These are phyloP conservation scores for Epichloe baconii DNA, from an alignment of 2,329 filamentous ascomycete species.

Conservation along the genomic window DNA sequence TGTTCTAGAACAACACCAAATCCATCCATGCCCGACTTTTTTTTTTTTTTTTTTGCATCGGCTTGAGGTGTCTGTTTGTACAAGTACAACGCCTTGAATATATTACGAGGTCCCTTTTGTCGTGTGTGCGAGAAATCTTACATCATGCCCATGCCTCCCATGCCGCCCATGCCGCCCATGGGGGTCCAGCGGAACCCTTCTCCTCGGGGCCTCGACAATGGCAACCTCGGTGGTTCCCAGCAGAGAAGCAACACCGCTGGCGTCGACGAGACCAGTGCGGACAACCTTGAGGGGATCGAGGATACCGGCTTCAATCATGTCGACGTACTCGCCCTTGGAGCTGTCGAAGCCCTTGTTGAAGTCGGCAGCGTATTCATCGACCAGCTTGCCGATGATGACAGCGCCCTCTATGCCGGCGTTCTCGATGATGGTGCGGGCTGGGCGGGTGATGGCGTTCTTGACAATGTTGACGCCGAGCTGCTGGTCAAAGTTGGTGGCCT, in stretches of 20 bases:
- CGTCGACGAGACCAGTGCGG: conserved; percentile 87
- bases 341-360: conserved; percentile 99
- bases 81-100: conserved; percentile 15
- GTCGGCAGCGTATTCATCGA: conserved; percentile 78
- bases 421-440: conserved; percentile 90
- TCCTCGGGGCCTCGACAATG: conserved; percentile 93
- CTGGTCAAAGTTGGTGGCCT: conserved; percentile 95
- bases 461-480: conserved; percentile 95
- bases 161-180: conserved; percentile 58
- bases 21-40: conserved; percentile 28
- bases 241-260: conserved; percentile 89
- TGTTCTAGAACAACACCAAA: conserved; percentile 32
- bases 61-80: conserved; percentile 11
- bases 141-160: conserved; percentile 55
- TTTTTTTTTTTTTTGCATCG: conserved; percentile 7
- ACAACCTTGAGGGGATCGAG: conserved; percentile 99
- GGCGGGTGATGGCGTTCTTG: conserved; percentile 94
- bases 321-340: conserved; percentile 92
- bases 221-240: conserved; percentile 97
- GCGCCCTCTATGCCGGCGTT: conserved; percentile 94
- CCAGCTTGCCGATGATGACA: conserved; percentile 95
- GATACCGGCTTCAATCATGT: conserved; percentile 96
- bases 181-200: conserved; percentile 53
- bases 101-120: conserved; percentile 3
- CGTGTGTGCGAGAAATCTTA: conserved; percentile 25